Evolutionary conservation across 345 rosid species (phyloP).

Genomic region (Microthlaspi erraticum): DNA sequence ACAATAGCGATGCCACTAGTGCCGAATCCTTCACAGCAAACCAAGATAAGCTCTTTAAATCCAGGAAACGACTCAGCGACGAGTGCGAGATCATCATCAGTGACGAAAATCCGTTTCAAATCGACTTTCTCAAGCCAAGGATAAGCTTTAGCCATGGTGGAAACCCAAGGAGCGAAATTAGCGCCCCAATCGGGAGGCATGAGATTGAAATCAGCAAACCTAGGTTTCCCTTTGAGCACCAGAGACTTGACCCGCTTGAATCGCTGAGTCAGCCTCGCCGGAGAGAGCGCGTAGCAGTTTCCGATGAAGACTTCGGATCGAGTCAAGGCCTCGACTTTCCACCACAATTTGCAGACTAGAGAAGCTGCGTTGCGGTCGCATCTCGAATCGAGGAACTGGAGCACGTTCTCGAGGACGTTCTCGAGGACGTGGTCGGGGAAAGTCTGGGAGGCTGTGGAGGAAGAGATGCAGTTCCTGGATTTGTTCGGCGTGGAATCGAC

Average conservation of each 20-base stretch:
- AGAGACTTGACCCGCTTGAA: slow-evolving; percentile 68
- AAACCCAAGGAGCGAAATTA: slow-evolving; percentile 72
- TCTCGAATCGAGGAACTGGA: slow-evolving; percentile 72
- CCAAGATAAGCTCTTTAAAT: slow-evolving; percentile 73
- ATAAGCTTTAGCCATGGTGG: slow-evolving; percentile 59
- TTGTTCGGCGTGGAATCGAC: slow-evolving; percentile 37
- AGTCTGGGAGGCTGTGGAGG: slow-evolving; percentile 25
- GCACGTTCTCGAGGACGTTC: slow-evolving; percentile 88
- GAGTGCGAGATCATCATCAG: slow-evolving; percentile 71
- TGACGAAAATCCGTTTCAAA: slow-evolving; percentile 82
- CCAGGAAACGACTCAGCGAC: slow-evolving; percentile 65
- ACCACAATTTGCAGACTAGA: slow-evolving; percentile 89
- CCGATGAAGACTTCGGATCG: slow-evolving; percentile 86
- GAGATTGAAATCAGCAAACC: slow-evolving; percentile 90
- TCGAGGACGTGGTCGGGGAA: slow-evolving; percentile 74
- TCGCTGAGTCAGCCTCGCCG: slow-evolving; percentile 59
- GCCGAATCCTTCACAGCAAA: slow-evolving; percentile 95
- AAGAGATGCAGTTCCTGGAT: slow-evolving; percentile 41
- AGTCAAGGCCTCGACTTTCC: slow-evolving; percentile 71
- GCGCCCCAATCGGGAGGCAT: slow-evolving; percentile 93
- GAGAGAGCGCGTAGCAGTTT: slow-evolving; percentile 83
- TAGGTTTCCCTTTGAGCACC: slow-evolving; percentile 79
- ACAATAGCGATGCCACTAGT: slow-evolving; percentile 78
- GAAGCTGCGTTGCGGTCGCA: slow-evolving; percentile 87
- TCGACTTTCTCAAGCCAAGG: slow-evolving; percentile 84